phyloP scores from a whole-genome alignment of 2,329 filamentous ascomycete species.

The Fusarium stilboides region DNA sequence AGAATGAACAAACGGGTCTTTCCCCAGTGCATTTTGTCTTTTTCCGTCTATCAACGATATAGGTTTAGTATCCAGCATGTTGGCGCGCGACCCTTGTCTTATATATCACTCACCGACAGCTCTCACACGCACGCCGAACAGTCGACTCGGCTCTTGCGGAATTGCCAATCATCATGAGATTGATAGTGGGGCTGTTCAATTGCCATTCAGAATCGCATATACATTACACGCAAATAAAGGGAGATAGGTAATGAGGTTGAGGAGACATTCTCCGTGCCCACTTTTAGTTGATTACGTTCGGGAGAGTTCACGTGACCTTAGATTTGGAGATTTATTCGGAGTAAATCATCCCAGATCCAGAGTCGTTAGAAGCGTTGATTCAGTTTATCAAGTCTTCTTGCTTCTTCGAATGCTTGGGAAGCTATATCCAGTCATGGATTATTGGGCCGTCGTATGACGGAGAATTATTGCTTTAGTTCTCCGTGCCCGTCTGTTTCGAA shows the following conservation, averaged over 20 bases:
- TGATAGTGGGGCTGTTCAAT: conserved; percentile 1
- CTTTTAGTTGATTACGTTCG: background rate
- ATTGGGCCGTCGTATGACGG: background rate
- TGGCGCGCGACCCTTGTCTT: background rate
- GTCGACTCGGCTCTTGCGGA: conserved; percentile 6
- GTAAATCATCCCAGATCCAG: background rate
- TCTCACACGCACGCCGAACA: conserved; percentile 35
- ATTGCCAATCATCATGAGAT: conserved; percentile 15
- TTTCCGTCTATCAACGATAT: conserved; percentile 29
- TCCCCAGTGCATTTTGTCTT: conserved; percentile 46
- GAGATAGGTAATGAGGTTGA: conserved; percentile 1
- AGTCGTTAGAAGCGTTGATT: background rate
- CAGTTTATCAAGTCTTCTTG: background rate
- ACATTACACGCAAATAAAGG: background rate
- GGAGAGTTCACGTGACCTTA: conserved; percentile 16
- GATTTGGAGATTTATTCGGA: conserved; percentile 13
- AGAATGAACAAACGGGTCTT: conserved; percentile 41
- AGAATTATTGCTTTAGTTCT: conserved; percentile 17
- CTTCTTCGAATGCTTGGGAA: background rate
- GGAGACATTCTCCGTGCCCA: conserved; percentile 31
- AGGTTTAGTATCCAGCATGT: background rate
- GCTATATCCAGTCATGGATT: background rate
- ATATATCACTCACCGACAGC: conserved; percentile 32
- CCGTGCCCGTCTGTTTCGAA: conserved; percentile 28
- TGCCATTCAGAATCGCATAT: background rate